Evolutionary conservation across 2,329 filamentous ascomycete species (phyloP).

Genomic region (Ophiostoma fasciatum): DNA sequence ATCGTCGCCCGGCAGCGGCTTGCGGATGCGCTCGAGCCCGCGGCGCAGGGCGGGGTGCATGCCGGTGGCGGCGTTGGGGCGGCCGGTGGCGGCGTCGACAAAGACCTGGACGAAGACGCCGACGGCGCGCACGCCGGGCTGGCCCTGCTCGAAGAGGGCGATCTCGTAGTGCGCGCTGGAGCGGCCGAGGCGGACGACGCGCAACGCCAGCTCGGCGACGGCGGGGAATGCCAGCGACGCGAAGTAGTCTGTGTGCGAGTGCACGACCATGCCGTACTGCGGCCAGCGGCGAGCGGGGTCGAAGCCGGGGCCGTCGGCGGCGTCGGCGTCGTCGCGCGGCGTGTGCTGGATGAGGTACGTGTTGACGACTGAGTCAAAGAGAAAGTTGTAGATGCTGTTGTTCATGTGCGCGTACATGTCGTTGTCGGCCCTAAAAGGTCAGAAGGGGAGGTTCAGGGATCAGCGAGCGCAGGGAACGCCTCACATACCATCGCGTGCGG

Average conservation of each 20-base stretch:
- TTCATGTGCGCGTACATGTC: slow-evolving; percentile 95
- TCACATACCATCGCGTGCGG: slow-evolving; percentile 67
- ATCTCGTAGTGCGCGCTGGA: slow-evolving; percentile 86
- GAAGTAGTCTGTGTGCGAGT: slow-evolving; percentile 77
- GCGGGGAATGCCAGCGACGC: slow-evolving; percentile 68
- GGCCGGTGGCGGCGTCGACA: slow-evolving; percentile 57
- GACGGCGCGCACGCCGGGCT: slow-evolving; percentile 64
- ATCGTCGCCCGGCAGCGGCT: slow-evolving; percentile 12
- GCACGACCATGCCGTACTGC: slow-evolving; percentile 72
- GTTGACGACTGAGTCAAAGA: slow-evolving; percentile 86
- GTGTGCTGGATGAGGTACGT: slow-evolving; percentile 72
- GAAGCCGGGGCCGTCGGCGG: too few species aligned
- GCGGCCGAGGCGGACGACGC: slow-evolving; percentile 70
- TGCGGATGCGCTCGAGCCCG: slow-evolving; percentile 42
- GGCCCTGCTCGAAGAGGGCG: slow-evolving; percentile 64
- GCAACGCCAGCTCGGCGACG: slow-evolving; percentile 63
- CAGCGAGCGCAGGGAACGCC: background rate
- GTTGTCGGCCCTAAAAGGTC: slow-evolving; percentile 58
- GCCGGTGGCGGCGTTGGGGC: slow-evolving; percentile 44
- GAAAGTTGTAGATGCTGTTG: slow-evolving; percentile 72
- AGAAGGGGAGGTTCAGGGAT: background rate
- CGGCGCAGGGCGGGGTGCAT: slow-evolving; percentile 45
- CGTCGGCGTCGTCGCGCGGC: too few species aligned
- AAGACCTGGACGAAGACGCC: slow-evolving; percentile 82
- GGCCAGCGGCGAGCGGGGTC: slow-evolving; percentile 51